Percentiles rank a stretch among this genome's conserved stretches.
Evolutionary conservation across 23 red algal species (phyloP).

Genomic region (Cyanidiococcus yangmingshanensis): DNA sequence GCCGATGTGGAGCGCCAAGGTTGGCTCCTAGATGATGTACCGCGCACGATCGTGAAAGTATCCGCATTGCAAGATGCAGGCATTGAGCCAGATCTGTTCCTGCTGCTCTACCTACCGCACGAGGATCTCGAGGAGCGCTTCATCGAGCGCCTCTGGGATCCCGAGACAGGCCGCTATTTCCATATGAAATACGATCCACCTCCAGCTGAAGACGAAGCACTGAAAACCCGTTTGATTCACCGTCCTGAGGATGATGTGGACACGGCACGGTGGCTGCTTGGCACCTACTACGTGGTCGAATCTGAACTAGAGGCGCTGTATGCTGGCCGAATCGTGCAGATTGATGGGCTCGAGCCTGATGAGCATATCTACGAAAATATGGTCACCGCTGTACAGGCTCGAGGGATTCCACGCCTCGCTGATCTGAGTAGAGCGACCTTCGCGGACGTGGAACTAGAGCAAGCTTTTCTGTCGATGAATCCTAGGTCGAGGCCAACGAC

Average conservation of each 20-base stretch:
- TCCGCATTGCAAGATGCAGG: not conserved
- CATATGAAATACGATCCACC: conserved; percentile 74
- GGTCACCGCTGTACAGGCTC: not conserved
- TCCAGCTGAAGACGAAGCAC: conserved; percentile 32
- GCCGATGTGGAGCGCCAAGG: conserved; percentile 26
- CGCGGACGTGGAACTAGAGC: not conserved
- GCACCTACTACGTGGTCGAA: conserved; percentile 12
- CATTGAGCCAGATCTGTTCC: conserved; percentile 42
- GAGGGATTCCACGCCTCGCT: not conserved
- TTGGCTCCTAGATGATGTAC: not conserved
- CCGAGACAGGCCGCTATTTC: conserved; percentile 79
- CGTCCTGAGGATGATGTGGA: conserved; percentile 80
- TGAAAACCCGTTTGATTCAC: conserved; percentile 41
- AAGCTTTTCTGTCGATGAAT: not conserved
- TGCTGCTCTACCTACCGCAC: conserved; percentile 67
- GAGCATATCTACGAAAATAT: not conserved
- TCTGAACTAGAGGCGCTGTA: not conserved
- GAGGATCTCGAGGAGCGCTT: conserved; percentile 67
- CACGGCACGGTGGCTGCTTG: conserved; percentile 28
- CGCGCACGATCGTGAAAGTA: not conserved
- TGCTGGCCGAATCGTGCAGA: not conserved
- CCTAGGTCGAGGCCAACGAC: not conserved
- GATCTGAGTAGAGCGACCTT: not conserved
- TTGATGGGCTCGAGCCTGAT: not conserved
- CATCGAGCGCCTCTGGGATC: conserved; percentile 64